Base-by-base conservation (phyloP, 2,329 filamentous ascomycete genomes). In the Diplodia corticola region DNA sequence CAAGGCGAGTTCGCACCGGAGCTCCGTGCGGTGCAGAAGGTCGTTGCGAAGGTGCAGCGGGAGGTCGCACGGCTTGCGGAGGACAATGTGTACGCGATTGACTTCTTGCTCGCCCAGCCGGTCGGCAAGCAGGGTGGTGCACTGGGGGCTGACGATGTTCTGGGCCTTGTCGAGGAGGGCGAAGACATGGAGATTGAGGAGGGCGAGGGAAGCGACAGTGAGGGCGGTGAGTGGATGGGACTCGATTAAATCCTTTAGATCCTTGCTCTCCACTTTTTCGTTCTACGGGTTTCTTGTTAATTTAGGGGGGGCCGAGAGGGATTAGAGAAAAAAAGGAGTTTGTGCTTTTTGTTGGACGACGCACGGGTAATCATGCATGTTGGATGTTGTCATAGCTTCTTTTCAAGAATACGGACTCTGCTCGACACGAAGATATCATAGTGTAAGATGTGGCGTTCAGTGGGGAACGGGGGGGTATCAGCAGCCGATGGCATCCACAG, bases 41-140 rank as follows among this genome's bases (percentile, higher is more conserved):
- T 92, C 5, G 86, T 98, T 17, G 84, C 87, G 48, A 88, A 88
- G 73, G 92, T 97, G 80, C 87, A 91, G 70, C 88, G 91, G 67
- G 93, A 97, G 74, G 86, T 98, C 68, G 88, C 92, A 76, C 86
- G 88, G 70, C 79, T 97, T 69, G 91, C 91, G 0, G 93, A 97
- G 71, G 91, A 93, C 76, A 98, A 97, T 73, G 84, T 90, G 61
- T 96, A 96, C 80, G 90, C 91, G 77, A 88, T 97, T 64, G 92
- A 96, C 73, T 97, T 96, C 74, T 81, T 97, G 35, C 80, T 90
- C 3, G 81, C 81, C 20, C 84, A 85, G 74, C 84, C 84, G 6
- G 50, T 68, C 20, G 66, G 51, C 13, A 72, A 70, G 30, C 74
- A 77, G 26, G 28, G n/a, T 5, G 60, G 48, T 7, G 33, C 20